Evolutionary conservation across 1,139 yeast genomes (phyloP).

Genomic region (Kodamaea alishanica): DNA sequence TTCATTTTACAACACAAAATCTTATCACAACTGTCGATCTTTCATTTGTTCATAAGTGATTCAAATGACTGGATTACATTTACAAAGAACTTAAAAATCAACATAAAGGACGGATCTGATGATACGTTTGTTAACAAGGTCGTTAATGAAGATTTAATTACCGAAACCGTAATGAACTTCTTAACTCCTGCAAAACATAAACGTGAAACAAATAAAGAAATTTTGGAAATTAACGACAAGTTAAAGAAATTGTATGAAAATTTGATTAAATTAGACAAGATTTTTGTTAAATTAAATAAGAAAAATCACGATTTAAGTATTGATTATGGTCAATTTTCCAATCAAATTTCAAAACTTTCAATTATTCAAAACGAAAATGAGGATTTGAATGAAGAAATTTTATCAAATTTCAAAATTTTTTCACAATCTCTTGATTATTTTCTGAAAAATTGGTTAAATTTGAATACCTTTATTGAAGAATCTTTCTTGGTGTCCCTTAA

Average conservation of each 20-base stretch:
- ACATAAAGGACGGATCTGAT: constrained; percentile 22
- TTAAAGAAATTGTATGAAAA: constrained; percentile 83
- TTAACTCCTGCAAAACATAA: constrained; percentile 70
- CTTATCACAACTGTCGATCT: constrained; percentile 65
- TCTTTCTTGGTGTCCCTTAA: constrained; percentile 78
- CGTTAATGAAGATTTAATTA: constrained; percentile 58
- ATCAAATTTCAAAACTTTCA: constrained; percentile 67
- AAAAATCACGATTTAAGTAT: constrained; percentile 68
- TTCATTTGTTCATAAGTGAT: constrained; percentile 70
- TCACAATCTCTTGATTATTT: constrained; percentile 50
- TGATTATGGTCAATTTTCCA: constrained; percentile 70
- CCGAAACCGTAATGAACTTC: constrained; percentile 90
- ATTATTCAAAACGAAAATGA: constrained; percentile 54
- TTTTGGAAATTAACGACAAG: constrained; percentile 77
- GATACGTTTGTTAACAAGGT: constrained; percentile 35
- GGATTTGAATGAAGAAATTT: constrained; percentile 31
- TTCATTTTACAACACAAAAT: constrained; percentile 73
- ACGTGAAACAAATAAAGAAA: constrained; percentile 71
- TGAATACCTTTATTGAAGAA: constrained; percentile 66
- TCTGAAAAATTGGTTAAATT: constrained; percentile 37
- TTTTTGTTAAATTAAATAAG: constrained; percentile 68
- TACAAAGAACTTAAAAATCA: constrained; percentile 56
- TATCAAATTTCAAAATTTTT: constrained; percentile 37
- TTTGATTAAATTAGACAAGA: constrained; percentile 70
- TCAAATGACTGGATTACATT: constrained; percentile 82